phyloP scores from a whole-genome alignment of 345 rosid genomes.

The Gossypium thurberi region DNA sequence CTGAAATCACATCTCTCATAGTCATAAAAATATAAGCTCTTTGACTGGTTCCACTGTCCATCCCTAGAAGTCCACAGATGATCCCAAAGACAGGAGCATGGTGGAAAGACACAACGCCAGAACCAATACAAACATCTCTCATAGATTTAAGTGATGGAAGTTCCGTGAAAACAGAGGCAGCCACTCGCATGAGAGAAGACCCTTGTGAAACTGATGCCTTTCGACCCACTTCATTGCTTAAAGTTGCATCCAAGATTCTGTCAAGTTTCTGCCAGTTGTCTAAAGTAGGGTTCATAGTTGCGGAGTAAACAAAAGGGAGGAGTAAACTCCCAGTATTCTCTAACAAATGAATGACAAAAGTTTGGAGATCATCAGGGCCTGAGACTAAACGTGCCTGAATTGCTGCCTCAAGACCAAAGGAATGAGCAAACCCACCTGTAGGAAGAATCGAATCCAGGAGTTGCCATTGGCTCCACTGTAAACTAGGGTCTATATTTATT shows the following conservation, averaged over 20 bases:
- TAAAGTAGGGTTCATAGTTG: slow-evolving; percentile 36
- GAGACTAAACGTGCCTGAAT: slow-evolving; percentile 53
- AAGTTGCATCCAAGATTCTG: slow-evolving; percentile 17
- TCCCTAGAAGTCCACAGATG: slow-evolving; percentile 64
- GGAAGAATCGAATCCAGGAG: slow-evolving; percentile 85
- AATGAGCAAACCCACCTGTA: slow-evolving; percentile 89
- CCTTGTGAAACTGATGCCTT: slow-evolving; percentile 78
- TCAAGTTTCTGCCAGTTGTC: slow-evolving; percentile 50
- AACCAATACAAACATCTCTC: slow-evolving; percentile 37
- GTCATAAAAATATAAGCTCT: slow-evolving; percentile 76
- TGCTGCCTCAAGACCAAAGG: slow-evolving; percentile 81
- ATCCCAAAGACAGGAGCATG: slow-evolving; percentile 85
- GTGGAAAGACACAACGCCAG: slow-evolving; percentile 42
- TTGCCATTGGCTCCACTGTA: slow-evolving; percentile 93
- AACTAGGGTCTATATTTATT: not conserved
- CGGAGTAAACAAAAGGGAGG: slow-evolving; percentile 17
- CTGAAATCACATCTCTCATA: slow-evolving; percentile 67
- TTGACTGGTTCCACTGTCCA: slow-evolving; percentile 55
- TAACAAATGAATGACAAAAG: slow-evolving; percentile 39
- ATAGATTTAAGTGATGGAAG: slow-evolving; percentile 6
- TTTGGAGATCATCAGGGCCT: slow-evolving; percentile 40
- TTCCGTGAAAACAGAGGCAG: not conserved
- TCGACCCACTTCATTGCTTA: slow-evolving; percentile 65
- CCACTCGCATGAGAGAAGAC: slow-evolving; percentile 26
- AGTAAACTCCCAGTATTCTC: slow-evolving; percentile 68